These are phyloP conservation scores for Otatea glauca DNA, from an alignment of 176 grass and related monocot species.

Conservation along the genomic window DNA sequence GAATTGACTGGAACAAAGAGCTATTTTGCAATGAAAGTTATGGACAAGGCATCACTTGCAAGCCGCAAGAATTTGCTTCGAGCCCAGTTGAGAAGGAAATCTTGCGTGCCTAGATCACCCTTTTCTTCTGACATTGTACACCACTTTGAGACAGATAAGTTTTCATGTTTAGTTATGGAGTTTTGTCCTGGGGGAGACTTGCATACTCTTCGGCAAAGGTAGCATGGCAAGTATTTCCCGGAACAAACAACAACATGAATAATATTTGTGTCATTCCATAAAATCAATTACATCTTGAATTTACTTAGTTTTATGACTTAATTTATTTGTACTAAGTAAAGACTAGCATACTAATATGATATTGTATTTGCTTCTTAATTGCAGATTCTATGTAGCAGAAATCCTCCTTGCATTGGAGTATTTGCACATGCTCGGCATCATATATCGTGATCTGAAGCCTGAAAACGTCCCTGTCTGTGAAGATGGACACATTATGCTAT, in stretches of 20 bases:
- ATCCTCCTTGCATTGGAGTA: conserved; percentile 89
- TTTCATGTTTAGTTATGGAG: conserved; percentile 88
- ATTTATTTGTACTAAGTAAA: conserved; percentile 27
- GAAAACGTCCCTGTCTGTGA: conserved; percentile 88
- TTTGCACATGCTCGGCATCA: conserved; percentile 88
- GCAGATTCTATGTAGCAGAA: conserved; percentile 92
- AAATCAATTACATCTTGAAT: conserved; percentile 22
- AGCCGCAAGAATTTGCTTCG: too few relatives aligned
- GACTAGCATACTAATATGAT: not conserved
- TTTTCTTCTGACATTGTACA: too few relatives aligned
- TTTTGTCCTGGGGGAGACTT: conserved; percentile 79
- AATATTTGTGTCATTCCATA: not conserved
- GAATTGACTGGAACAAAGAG: conserved; percentile 74
- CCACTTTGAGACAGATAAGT: conserved; percentile 86
- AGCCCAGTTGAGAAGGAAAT: too few relatives aligned
- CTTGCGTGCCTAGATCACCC: too few relatives aligned
- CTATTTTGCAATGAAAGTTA: conserved; percentile 90
- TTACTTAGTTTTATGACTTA: not conserved
- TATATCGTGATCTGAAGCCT: conserved; percentile 92
- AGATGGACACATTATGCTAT: conserved; percentile 96
- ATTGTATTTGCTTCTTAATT: conserved; percentile 28
- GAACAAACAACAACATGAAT: conserved; percentile 49
- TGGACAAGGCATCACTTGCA: too few relatives aligned
- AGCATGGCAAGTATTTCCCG: conserved; percentile 76
- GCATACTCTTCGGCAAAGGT: conserved; percentile 71